Percentiles rank a stretch among this genome's conserved stretches.
Evolutionary conservation across 2,329 filamentous ascomycete species (phyloP).

Genomic region (Penicillium sp.): DNA sequence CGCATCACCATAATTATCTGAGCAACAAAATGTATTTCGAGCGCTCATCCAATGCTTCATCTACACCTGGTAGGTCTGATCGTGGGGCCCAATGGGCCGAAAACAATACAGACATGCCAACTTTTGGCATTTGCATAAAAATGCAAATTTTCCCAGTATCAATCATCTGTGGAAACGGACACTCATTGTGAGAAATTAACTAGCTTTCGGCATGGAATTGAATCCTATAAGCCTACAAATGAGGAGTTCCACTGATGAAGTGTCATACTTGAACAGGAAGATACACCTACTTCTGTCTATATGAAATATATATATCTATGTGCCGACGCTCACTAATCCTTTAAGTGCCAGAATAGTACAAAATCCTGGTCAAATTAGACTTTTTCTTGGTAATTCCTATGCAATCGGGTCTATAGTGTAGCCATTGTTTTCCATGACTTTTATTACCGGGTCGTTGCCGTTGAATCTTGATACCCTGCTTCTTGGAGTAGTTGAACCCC

Average conservation of each 20-base stretch:
- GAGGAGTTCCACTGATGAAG: background rate
- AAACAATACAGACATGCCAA: background rate
- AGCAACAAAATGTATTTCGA: background rate
- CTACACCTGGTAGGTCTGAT: background rate
- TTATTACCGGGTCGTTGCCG: constrained; percentile 1
- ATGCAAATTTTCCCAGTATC: background rate
- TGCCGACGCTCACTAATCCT: background rate
- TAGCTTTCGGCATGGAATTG: background rate
- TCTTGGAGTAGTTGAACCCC: constrained; percentile 1
- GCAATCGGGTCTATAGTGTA: background rate
- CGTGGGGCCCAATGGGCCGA: background rate
- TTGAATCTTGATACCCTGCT: constrained; percentile 4
- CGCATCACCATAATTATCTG: background rate
- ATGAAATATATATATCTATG: background rate
- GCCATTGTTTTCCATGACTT: background rate
- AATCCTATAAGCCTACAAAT: background rate
- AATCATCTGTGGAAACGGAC: background rate
- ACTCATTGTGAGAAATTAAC: background rate
- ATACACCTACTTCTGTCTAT: background rate
- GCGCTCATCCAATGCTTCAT: background rate
- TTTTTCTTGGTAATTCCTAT: background rate
- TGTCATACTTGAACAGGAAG: background rate
- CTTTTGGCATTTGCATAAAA: background rate
- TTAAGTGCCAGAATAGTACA: background rate
- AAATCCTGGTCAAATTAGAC: background rate